Base-by-base conservation (phyloP, 2,329 filamentous ascomycete genomes). In the Huntiella decipiens region DNA sequence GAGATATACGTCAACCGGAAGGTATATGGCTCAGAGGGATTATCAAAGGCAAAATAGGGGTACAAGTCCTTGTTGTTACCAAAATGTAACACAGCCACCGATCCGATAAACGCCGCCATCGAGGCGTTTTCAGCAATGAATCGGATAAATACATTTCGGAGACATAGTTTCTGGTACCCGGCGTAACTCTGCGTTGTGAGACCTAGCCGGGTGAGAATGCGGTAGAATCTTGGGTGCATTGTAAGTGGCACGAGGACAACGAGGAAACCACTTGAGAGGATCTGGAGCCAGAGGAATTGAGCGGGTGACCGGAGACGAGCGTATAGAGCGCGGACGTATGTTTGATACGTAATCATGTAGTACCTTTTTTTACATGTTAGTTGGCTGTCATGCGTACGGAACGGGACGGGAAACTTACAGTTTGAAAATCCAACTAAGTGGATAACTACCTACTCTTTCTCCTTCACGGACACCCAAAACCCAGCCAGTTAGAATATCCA, bases 351-450 rank as follows among this genome's bases (percentile, higher is more conserved):
- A 44, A 80, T 61, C 64, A 74, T 74, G 57, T 78, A 79, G 58
- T 78, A 79, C 41, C 70, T 52, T 52, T n/a, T n/a, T 6, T 52
- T 16, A 17, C 12, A 19, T n/a, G 46, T 48, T 48, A 49, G 44
- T 15, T 8, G 16, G 12, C 16, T 6, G 4, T 17, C 22, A 19
- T 10, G 11, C 2, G 7, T 2, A 43, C n/a, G n/a, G 4, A 17
- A 32, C 2, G 13, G 4, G 31, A 32, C 2, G 17, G 13, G 31
- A 8, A 16, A 61, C 71, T 60, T 56, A 78, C 70, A 81, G 65
- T 57, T 81, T 81, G 54, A 81, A 81, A 37, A 79, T 71, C 72
- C 75, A 81, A 52, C 74, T 77, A 48, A 81, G 58, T n/a, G 77
- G 77, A 54, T 81, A 81, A 56, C 73, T 79, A 35, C 76, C 75